Conservation (phyloP, 176 grass and related monocot species). For the Carex scoparia region DNA sequence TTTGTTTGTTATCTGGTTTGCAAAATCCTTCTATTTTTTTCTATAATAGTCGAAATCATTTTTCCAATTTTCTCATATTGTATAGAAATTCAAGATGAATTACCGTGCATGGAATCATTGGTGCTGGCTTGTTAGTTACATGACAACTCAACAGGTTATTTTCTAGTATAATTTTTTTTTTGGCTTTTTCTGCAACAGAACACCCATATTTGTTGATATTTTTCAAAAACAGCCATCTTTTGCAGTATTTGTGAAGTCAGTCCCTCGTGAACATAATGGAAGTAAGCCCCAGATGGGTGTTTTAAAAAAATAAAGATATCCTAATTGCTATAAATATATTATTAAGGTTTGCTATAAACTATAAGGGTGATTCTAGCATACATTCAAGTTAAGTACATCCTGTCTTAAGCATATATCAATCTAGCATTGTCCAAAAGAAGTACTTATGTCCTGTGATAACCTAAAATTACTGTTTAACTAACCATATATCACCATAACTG, state of each 20-base stretch:
- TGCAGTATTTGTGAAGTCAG: neutral
- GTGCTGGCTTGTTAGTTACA: slow-evolving; percentile 80
- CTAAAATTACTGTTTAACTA: neutral
- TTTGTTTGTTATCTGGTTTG: neutral
- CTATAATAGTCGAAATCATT: neutral
- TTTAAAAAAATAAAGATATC: neutral
- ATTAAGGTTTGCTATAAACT: too few species aligned
- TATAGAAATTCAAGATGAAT: slow-evolving; percentile 99
- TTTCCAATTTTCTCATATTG: slow-evolving; percentile 1
- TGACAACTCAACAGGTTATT: slow-evolving; percentile 60
- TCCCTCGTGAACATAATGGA: neutral
- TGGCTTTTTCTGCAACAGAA: neutral
- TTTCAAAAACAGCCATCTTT: neutral
- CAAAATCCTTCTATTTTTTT: neutral
- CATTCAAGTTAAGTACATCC: neutral
- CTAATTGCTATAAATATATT: neutral
- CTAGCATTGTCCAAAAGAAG: neutral
- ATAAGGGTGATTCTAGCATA: neutral
- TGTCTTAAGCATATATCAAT: neutral
- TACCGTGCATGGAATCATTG: slow-evolving; percentile 87
- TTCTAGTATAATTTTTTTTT: neutral
- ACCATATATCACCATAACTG: neutral
- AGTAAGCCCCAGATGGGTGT: neutral
- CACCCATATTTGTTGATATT: neutral
- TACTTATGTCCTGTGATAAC: neutral